Percentiles rank a stretch among this genome's conserved stretches.
Evolutionary conservation across 2,329 filamentous ascomycete species (phyloP).

Genomic region (Botrytis fragariae): DNA sequence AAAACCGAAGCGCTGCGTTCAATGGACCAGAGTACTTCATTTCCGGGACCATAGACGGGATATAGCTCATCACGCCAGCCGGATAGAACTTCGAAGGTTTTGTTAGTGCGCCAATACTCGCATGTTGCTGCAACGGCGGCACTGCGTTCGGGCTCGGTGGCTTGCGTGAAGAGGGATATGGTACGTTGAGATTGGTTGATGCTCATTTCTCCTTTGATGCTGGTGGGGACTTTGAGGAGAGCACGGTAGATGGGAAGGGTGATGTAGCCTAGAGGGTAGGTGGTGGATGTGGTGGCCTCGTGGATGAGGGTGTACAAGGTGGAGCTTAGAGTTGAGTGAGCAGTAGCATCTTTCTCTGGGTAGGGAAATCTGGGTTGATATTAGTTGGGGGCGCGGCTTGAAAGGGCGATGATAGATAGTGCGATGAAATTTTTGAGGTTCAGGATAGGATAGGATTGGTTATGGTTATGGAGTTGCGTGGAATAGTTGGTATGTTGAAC

Average conservation of each 20-base stretch:
- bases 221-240: slow-evolving; percentile 48
- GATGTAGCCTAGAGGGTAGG: slow-evolving; percentile 62
- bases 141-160: slow-evolving; percentile 62
- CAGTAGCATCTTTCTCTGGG: slow-evolving; percentile 55
- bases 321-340: slow-evolving; percentile 55
- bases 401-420: not conserved
- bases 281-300: slow-evolving; percentile 45
- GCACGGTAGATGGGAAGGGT: slow-evolving; percentile 50
- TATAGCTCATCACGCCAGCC: slow-evolving; percentile 83
- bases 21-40: slow-evolving; percentile 66
- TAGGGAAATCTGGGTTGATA: slow-evolving; percentile 68
- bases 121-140: slow-evolving; percentile 55
- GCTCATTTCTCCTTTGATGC: slow-evolving; percentile 56
- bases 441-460: not conserved
- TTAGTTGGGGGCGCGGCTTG: slow-evolving; percentile 16
- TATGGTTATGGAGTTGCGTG: not conserved
- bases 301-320: slow-evolving; percentile 66
- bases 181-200: slow-evolving; percentile 60
- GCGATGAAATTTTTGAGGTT: not conserved
- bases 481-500: not conserved
- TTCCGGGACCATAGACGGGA: slow-evolving; percentile 66
- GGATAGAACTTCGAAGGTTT: slow-evolving; percentile 68
- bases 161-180: slow-evolving; percentile 58
- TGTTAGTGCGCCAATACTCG: slow-evolving; percentile 64
- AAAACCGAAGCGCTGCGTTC: slow-evolving; percentile 74